Evolutionary conservation across 1,284 basidiomycete species (phyloP).

Genomic region (Lentinula novae-zelandiae): DNA sequence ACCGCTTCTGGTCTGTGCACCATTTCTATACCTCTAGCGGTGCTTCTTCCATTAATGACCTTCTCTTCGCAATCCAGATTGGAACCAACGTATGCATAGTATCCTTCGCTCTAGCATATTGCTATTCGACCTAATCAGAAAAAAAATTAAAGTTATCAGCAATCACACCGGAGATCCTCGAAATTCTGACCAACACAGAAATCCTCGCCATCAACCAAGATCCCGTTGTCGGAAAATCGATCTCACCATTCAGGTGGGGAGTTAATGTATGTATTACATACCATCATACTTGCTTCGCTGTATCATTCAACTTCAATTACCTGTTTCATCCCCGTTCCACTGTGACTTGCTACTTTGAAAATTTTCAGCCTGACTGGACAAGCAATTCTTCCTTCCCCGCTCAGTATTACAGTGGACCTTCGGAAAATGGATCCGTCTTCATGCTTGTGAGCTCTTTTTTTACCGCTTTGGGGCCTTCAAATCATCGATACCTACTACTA

Average conservation of each 20-base stretch:
- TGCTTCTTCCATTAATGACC: neutral
- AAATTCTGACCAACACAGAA: slow-evolving; percentile 34
- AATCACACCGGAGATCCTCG: slow-evolving; percentile 30
- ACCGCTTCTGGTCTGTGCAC: slow-evolving; percentile 38
- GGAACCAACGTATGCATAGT: slow-evolving; percentile 27
- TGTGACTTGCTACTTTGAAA: neutral
- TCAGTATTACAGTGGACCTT: slow-evolving; percentile 50
- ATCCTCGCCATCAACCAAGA: slow-evolving; percentile 47
- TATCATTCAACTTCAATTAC: too few relatives aligned
- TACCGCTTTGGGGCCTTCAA: neutral
- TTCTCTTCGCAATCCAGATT: slow-evolving; percentile 16
- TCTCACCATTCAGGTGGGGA: slow-evolving; percentile 44
- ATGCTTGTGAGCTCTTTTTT: slow-evolving; percentile 39
- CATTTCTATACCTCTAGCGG: neutral
- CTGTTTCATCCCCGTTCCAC: too few relatives aligned
- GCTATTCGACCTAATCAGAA: neutral
- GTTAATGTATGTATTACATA: slow-evolving; percentile 36
- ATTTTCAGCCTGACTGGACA: slow-evolving; percentile 43
- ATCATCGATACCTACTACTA: slow-evolving; percentile 37
- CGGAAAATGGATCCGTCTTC: slow-evolving; percentile 46
- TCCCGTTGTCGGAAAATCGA: slow-evolving; percentile 33
- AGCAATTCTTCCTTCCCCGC: slow-evolving; percentile 43
- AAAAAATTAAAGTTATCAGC: slow-evolving; percentile 27
- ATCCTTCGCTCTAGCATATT: neutral
- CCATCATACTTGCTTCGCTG: neutral